Evolutionary conservation across 2,329 filamentous ascomycete species (phyloP), one percentile per base, ranked within the genome.

Genomic region (Ophiostoma triangulosporum): DNA sequence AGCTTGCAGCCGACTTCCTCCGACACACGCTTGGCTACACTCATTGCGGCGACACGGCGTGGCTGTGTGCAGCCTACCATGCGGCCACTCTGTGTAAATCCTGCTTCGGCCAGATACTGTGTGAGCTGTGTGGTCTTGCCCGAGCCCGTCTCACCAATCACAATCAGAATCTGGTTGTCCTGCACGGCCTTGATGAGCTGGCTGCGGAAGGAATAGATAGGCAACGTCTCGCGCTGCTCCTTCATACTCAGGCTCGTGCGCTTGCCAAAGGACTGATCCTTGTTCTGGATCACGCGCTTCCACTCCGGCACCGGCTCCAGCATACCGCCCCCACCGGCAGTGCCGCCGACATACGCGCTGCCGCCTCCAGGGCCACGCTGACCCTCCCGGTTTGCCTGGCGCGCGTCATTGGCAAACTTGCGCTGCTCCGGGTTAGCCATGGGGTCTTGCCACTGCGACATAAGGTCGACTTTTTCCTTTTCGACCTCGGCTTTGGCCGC

Each of bases 101-200:
- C 93, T 48, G 80, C 90, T 68, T 98, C 93, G 0, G 90, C 91
- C 17, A 98, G 76, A 61, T 94, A 98, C 60, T 98, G 93, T 0
- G 93, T 96, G 54, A 98, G 68, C 65, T 98, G 93, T 0, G 93
- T 98, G 0, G 93, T 98, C 69, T 98, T 98, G 60, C 93, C 93
- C 0, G 89, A 96, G 14, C 93, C 93, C 51, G 93, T 98, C 66
- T 98, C 93, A 62, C 93, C 93, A 51, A 98, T 91, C 0, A 98
- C 91, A 63, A 98, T 95, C 58, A 98, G 68, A 46, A 98, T 78
- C 64, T 97, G 91, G 64, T 98, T 93, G 36, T 88, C 83, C 26
- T 76, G 73, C 2, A 98, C 84, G 22, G 93, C 93, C 61, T 95
- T 81, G 59, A 97, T 84, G 29, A 98, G 77, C 63, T 94, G 86